Conservation (phyloP, 78 protist species). For the slime mould (Dictyostelium discoideum) region dicty_2.7 NC_007090.3:4706501-4707000, state of each 20-base stretch:
- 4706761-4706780: conserved; percentile 58
- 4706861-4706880: conserved; percentile 42
- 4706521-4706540: conserved; percentile 74
- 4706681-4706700: conserved; percentile 60
- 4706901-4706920: neutral
- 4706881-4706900: conserved; percentile 64
- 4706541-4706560: conserved; percentile 55
- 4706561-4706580: conserved; percentile 70
- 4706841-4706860: conserved; percentile 17
- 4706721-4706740: conserved; percentile 79
- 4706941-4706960: neutral
- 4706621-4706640: conserved; percentile 73
- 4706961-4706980: conserved; percentile 66
- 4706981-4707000: conserved; percentile 72
- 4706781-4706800: conserved; percentile 52
- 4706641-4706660: conserved; percentile 72
- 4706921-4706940: conserved; percentile 6
- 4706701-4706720: conserved; percentile 64
- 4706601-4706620: conserved; percentile 34
- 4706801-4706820: conserved; percentile 64
- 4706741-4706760: conserved; percentile 77
- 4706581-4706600: conserved; percentile 46
- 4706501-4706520: conserved; percentile 81
- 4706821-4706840: conserved; percentile 55
- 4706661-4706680: conserved; percentile 74